Percentiles rank a stretch among this genome's conserved stretches.
Evolutionary conservation across 2,329 filamentous ascomycete species (phyloP).

Genomic region (Neofusicoccum umdonicola): DNA sequence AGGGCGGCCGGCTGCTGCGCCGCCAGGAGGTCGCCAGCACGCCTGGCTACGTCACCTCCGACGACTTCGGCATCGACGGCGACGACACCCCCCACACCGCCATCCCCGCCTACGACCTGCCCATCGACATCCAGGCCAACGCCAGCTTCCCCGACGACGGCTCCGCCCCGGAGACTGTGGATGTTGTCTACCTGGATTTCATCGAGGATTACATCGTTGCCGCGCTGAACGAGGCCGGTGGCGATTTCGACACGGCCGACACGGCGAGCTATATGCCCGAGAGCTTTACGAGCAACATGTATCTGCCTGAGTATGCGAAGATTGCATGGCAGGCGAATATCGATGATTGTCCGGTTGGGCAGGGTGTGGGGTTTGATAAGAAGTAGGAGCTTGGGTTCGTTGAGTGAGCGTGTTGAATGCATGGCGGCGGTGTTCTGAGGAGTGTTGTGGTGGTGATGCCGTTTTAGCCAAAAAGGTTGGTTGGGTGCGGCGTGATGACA

Average conservation of each 20-base stretch:
- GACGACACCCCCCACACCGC: constrained; percentile 55
- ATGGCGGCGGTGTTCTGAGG: background rate
- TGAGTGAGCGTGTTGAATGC: background rate
- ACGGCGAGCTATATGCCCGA: constrained; percentile 39
- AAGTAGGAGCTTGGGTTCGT: background rate
- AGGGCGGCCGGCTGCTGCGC: constrained; percentile 46
- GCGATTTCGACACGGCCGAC: constrained; percentile 28
- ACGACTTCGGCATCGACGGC: constrained; percentile 57
- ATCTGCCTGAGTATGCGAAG: constrained; percentile 42
- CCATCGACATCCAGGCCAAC: constrained; percentile 52
- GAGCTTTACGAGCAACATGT: constrained; percentile 44
- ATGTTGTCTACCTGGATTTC: constrained; percentile 56
- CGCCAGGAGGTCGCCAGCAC: constrained; percentile 42
- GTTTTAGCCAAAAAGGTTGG: background rate
- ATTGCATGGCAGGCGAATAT: constrained; percentile 41
- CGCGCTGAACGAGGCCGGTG: constrained; percentile 37
- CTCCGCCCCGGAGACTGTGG: constrained; percentile 45
- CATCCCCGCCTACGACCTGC: constrained; percentile 49
- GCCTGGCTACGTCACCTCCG: constrained; percentile 55
- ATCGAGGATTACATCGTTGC: constrained; percentile 36
- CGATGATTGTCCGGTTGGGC: constrained; percentile 40
- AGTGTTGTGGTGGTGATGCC: background rate
- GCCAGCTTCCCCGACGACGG: constrained; percentile 49
- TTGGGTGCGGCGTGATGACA: background rate
- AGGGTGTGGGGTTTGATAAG: constrained; percentile 28